phyloP scores from a whole-genome alignment of 2,329 filamentous ascomycete species.

The Beauveria caledonica region DNA sequence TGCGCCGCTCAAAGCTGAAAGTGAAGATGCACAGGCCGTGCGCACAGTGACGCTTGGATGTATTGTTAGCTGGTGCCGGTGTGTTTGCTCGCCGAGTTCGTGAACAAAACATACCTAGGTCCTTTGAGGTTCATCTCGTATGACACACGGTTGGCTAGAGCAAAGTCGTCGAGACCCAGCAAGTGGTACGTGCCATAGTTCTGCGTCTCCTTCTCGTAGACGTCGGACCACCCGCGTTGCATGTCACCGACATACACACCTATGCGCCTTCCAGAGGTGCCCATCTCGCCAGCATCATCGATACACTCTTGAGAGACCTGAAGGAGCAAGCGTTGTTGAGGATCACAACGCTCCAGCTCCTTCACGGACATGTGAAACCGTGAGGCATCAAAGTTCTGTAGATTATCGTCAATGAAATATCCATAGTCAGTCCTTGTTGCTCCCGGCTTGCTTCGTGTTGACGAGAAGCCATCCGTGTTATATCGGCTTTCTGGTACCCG shows the following conservation, averaged over 20 bases:
- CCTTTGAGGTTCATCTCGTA: not conserved
- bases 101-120: not conserved
- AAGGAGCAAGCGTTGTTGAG: conserved; percentile 22
- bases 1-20: not conserved
- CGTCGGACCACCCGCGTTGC: not conserved
- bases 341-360: conserved; percentile 16
- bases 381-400: conserved; percentile 2
- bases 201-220: not conserved
- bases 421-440: conserved; percentile 6
- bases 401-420: conserved; percentile 12
- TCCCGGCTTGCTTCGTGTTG: not conserved
- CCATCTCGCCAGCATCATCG: conserved; percentile 2
- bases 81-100: not conserved
- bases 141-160: not conserved
- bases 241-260: conserved; percentile 3
- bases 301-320: conserved; percentile 22
- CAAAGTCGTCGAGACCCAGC: not conserved
- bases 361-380: not conserved
- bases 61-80: not conserved
- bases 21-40: not conserved
- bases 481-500: conserved; percentile 13
- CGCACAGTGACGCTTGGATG: not conserved
- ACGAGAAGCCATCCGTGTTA: conserved; percentile 13
- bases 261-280: not conserved
- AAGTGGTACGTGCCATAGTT: not conserved